These are phyloP conservation scores for Xylariaceae sp. DNA, from an alignment of 2,329 filamentous ascomycete genomes.

Conservation along the genomic window DNA sequence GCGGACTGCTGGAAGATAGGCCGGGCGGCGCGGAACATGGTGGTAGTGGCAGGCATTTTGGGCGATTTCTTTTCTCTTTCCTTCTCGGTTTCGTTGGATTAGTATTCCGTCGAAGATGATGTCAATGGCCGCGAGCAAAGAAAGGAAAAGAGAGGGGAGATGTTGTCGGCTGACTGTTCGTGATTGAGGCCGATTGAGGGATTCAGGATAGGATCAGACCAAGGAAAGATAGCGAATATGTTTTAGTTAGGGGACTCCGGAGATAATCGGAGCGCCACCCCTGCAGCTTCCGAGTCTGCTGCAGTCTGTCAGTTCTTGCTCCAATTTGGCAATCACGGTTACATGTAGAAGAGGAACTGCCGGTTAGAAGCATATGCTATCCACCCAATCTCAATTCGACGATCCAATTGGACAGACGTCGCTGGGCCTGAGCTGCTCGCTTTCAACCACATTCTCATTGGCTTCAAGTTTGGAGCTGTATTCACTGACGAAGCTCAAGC, in stretches of 20 bases:
- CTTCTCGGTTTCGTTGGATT: not conserved
- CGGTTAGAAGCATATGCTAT: not conserved
- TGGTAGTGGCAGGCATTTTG: conserved; percentile 44
- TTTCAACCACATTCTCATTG: conserved; percentile 7
- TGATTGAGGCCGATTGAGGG: not conserved
- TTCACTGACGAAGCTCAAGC: conserved; percentile 3
- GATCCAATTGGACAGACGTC: conserved; percentile 1
- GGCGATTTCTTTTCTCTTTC: not conserved
- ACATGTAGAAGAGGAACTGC: not conserved
- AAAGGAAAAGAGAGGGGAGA: conserved; percentile 7
- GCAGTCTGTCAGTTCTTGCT: not conserved
- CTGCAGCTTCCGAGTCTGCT: conserved; percentile 1
- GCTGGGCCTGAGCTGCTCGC: conserved; percentile 1
- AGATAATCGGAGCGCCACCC: conserved; percentile 16
- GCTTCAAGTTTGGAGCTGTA: conserved; percentile 2
- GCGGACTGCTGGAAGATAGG: conserved; percentile 52
- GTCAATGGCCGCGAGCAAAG: not conserved
- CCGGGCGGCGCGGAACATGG: conserved; percentile 50
- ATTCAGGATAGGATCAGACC: not conserved
- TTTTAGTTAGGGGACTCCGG: conserved; percentile 17
- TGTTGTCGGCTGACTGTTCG: conserved; percentile 10
- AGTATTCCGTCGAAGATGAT: not conserved
- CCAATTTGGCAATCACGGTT: not conserved
- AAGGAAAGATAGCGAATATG: conserved; percentile 6
- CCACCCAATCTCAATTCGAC: conserved; percentile 5